Conservation (phyloP, 495 filamentous ascomycete species). For the Acidomyces sp. region DNA sequence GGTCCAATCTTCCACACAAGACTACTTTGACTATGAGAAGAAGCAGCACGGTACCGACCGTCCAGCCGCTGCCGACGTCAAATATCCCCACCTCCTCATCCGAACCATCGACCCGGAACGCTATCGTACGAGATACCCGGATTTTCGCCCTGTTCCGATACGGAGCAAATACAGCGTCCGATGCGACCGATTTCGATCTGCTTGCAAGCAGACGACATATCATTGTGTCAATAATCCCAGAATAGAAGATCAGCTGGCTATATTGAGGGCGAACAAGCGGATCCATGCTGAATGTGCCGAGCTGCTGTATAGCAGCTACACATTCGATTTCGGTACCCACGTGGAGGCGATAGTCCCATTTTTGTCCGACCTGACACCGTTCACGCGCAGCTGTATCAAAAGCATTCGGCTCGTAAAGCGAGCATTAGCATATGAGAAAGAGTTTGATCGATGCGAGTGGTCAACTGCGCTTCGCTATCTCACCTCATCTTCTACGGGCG, state of each 20-base stretch:
- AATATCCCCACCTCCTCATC: conserved; percentile 16
- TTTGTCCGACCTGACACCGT: conserved; percentile 38
- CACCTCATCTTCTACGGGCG: conserved; percentile 7
- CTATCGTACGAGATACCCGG: conserved; percentile 7
- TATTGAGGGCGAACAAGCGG: conserved; percentile 35
- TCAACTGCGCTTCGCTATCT: conserved; percentile 23
- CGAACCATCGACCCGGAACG: conserved; percentile 22
- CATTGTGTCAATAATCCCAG: conserved; percentile 26
- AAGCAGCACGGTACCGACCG: conserved; percentile 6
- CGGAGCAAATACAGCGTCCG: conserved; percentile 16
- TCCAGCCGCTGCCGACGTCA: conserved; percentile 1
- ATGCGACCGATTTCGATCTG: conserved; percentile 23
- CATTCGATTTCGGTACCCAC: conserved; percentile 39
- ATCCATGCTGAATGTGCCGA: conserved; percentile 37
- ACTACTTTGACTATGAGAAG: conserved; percentile 22
- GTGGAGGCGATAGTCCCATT: conserved; percentile 45
- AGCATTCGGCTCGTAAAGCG: conserved; percentile 37
- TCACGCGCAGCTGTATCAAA: conserved; percentile 31
- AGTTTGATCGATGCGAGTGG: conserved; percentile 44
- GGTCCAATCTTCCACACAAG: conserved; percentile 3
- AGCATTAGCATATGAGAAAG: conserved; percentile 34
- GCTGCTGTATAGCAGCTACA: conserved; percentile 38
- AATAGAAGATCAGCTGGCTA: conserved; percentile 29
- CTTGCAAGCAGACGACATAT: conserved; percentile 35
- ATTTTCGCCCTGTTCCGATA: not conserved